Conservation (phyloP, 2,329 filamentous ascomycete species). For the Plectosphaerella plurivora region DNA sequence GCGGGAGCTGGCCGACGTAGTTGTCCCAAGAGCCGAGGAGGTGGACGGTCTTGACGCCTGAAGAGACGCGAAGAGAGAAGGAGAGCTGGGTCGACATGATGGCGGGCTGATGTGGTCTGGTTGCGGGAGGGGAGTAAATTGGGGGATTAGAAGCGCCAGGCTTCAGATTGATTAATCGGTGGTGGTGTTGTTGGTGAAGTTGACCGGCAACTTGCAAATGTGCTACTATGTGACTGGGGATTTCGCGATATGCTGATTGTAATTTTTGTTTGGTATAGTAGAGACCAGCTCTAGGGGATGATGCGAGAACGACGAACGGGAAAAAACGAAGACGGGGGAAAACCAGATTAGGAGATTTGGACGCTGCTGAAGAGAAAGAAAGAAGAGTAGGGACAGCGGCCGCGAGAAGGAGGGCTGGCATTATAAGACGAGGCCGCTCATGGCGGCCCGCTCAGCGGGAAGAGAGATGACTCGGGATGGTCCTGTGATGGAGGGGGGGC, state of each 20-base stretch:
- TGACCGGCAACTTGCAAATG: constrained; percentile 33
- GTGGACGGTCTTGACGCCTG: constrained; percentile 95
- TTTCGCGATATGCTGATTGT: constrained; percentile 7
- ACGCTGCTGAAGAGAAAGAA: constrained; percentile 59
- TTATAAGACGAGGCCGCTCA: constrained; percentile 11
- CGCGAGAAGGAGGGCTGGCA: constrained; percentile 26
- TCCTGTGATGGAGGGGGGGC: neutral
- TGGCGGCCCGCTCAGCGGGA: constrained; percentile 9
- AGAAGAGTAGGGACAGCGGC: constrained; percentile 36
- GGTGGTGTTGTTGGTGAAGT: constrained; percentile 29
- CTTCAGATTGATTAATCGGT: constrained; percentile 37
- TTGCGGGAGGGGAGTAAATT: constrained; percentile 10
- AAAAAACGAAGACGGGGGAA: constrained; percentile 37
- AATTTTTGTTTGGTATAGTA: constrained; percentile 26
- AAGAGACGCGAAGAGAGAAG: constrained; percentile 92
- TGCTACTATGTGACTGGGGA: constrained; percentile 2
- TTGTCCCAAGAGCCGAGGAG: constrained; percentile 98
- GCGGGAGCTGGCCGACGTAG: constrained; percentile 90
- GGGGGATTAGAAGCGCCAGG: constrained; percentile 35
- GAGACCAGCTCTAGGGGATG: constrained; percentile 50
- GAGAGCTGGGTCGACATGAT: constrained; percentile 91
- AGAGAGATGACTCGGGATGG: neutral
- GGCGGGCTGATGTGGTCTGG: constrained; percentile 14
- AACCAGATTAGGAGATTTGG: constrained; percentile 47
- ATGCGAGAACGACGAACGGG: constrained; percentile 27